These are phyloP conservation scores for Tulasnella sp. DNA, from an alignment of 768 basidiomycete species.

Conservation along the genomic window DNA sequence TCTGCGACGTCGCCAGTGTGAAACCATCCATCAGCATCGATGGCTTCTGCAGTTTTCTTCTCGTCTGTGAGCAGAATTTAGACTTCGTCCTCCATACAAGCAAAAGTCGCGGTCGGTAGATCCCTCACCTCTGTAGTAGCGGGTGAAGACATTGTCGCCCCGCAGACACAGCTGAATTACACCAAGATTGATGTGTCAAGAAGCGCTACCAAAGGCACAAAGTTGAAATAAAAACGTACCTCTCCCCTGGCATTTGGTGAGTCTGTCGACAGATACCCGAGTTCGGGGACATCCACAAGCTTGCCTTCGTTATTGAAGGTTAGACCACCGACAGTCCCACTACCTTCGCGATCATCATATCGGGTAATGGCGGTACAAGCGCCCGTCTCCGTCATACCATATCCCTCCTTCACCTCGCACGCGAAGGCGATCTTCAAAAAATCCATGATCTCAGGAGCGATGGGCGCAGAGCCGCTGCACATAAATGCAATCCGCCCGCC, in stretches of 20 bases:
- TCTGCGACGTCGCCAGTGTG: slow-evolving; percentile 85
- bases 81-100: background rate
- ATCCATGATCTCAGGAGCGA: slow-evolving; percentile 73
- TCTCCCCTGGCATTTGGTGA: slow-evolving; percentile 87
- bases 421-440: slow-evolving; percentile 76
- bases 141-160: slow-evolving; percentile 49
- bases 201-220: background rate
- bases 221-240: background rate
- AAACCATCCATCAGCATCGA: slow-evolving; percentile 87
- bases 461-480: slow-evolving; percentile 79
- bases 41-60: slow-evolving; percentile 64
- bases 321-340: slow-evolving; percentile 78
- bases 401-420: slow-evolving; percentile 35
- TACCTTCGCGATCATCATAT: slow-evolving; percentile 42
- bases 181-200: slow-evolving; percentile 32
- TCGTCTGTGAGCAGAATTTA: slow-evolving; percentile 41
- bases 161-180: slow-evolving; percentile 46
- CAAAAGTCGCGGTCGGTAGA: no score
- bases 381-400: slow-evolving; percentile 10
- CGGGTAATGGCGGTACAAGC: slow-evolving; percentile 25
- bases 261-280: slow-evolving; percentile 82
- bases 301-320: slow-evolving; percentile 70
- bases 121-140: slow-evolving; percentile 79
- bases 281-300: slow-evolving; percentile 78
- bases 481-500: slow-evolving; percentile 67